Evolutionary conservation across 192 early-diverging fungal species (phyloP), one percentile per base, ranked within the genome.

Genomic region (Coemansia sp.): DNA sequence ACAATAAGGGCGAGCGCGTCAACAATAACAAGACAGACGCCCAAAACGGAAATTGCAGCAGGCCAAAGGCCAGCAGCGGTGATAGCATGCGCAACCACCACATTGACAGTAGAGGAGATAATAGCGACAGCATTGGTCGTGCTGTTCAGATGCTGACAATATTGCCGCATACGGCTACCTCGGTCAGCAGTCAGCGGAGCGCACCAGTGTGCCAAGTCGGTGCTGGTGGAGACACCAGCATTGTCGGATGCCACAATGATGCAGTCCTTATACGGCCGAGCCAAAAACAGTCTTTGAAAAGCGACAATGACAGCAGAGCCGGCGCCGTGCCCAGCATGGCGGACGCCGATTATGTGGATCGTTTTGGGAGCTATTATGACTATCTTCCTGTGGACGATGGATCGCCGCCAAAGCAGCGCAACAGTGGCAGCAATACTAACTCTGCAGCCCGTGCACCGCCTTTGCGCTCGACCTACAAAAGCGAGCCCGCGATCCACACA

Each of bases 381-480:
- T 69, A 74, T 41, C 41, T 63, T 24, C 30, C 58, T n/a, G 61
- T 65, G 60, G 64, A 49, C 57, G 66, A 61, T 12, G 66, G 49
- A 31, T 26, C 51, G 30, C 31, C 50, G 49, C 51, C 60, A 62
- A 62, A 38, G 38, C 60, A 64, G 53, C 62, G 32, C 41, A n/a
- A n/a, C 47, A 23, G 54, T 51, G 47, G 65, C 60, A 30, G 62
- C 10, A 21, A 47, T 4, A 22, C 55, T 10, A 54, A 22, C 3
- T 28, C 52, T 18, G 19, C 56, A 57, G 24, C 26, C 31, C 56
- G 19, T 2, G 59, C 59, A 32, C 69, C 69, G 8, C 59, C 68
- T 14, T 49, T 71, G 54, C 65, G 65, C 16, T 71, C 75, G 54
- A 71, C 74, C 16, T 76, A 60, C 57, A 76, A 71, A 49, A 71